Conservation (phyloP, 2,329 filamentous ascomycete species). For the Bipolaris oryzae region DNA sequence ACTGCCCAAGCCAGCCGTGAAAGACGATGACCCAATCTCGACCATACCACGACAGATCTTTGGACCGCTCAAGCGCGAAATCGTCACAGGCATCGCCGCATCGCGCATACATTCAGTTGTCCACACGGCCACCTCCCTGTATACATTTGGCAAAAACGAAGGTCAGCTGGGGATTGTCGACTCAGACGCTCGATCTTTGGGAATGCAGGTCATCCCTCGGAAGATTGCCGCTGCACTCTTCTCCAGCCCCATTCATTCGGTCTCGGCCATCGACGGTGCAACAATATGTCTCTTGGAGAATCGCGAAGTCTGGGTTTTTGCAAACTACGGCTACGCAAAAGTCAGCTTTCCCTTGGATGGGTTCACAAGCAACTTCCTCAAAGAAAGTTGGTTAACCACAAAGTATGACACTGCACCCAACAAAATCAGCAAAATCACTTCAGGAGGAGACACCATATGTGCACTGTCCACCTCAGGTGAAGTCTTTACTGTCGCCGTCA, state of each 20-base stretch:
- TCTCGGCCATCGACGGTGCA: conserved; percentile 87
- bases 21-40: conserved; percentile 85
- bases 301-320: conserved; percentile 90
- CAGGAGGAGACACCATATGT: conserved; percentile 89
- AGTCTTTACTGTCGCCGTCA: conserved; percentile 82
- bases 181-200: conserved; percentile 88
- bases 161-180: conserved; percentile 94
- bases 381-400: conserved; percentile 68
- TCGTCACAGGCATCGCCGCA: conserved; percentile 80
- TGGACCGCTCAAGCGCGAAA: conserved; percentile 85
- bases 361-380: conserved; percentile 72
- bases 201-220: conserved; percentile 79
- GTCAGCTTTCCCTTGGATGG: conserved; percentile 80
- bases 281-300: conserved; percentile 86
- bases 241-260: conserved; percentile 72
- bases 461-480: conserved; percentile 85
- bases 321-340: conserved; percentile 94
- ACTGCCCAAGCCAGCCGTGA: conserved; percentile 68
- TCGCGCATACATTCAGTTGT: conserved; percentile 92
- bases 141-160: conserved; percentile 93
- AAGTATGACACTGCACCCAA: conserved; percentile 69
- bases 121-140: conserved; percentile 79
- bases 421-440: conserved; percentile 76
- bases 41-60: conserved; percentile 85
- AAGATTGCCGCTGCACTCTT: conserved; percentile 88